Conservation (phyloP, 306 rosid genomes). For the Castanea sativa region DNA sequence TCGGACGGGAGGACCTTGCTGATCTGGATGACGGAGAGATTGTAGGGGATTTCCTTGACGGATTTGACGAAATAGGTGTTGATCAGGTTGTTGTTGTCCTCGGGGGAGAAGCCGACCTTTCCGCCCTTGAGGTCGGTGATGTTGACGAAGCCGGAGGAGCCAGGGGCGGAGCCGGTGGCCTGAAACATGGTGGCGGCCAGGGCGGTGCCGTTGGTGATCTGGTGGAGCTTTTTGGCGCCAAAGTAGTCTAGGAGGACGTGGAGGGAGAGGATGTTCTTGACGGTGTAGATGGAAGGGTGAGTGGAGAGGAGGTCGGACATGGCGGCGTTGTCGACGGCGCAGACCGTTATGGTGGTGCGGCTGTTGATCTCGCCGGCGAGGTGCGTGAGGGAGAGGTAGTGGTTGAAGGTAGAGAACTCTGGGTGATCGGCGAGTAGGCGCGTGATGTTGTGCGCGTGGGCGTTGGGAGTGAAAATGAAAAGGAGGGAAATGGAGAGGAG, state of each 20-base stretch:
- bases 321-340: conserved; percentile 84
- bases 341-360: conserved; percentile 69
- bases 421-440: conserved; percentile 62
- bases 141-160: conserved; percentile 78
- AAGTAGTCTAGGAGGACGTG: conserved; percentile 90
- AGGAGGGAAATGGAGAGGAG: conserved; percentile 23
- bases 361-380: conserved; percentile 72
- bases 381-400: conserved; percentile 67
- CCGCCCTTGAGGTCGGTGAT: conserved; percentile 85
- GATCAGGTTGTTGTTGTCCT: conserved; percentile 51
- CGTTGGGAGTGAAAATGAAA: background rate
- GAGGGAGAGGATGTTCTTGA: conserved; percentile 86
- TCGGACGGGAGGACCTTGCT: conserved; percentile 59
- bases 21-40: conserved; percentile 78
- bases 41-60: conserved; percentile 67
- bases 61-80: conserved; percentile 63
- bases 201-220: conserved; percentile 92
- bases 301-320: conserved; percentile 58
- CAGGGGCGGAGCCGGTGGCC: conserved; percentile 79
- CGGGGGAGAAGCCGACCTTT: conserved; percentile 70
- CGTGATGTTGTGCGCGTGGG: conserved; percentile 63
- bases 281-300: conserved; percentile 49
- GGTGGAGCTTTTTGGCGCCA: conserved; percentile 94
- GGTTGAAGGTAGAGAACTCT: conserved; percentile 77
- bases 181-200: conserved; percentile 85